These are phyloP conservation scores for Aspergillus campestris DNA, from an alignment of 495 filamentous ascomycete species.

Conservation along the genomic window DNA sequence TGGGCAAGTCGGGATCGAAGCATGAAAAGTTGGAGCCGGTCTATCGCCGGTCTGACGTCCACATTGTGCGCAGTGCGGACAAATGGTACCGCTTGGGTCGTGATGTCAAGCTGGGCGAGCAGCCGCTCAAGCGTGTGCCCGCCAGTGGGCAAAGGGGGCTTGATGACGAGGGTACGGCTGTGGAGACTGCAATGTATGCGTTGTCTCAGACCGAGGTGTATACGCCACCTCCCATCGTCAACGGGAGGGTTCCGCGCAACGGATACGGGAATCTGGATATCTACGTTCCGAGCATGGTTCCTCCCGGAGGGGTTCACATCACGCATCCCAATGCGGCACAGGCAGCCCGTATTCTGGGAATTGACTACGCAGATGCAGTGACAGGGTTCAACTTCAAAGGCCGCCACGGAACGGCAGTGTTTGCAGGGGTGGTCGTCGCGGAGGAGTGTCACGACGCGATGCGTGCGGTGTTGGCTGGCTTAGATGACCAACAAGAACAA, in stretches of 20 bases:
- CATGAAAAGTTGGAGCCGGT: conserved; percentile 51
- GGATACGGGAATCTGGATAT: conserved; percentile 83
- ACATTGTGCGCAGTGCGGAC: conserved; percentile 62
- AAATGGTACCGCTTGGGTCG: conserved; percentile 84
- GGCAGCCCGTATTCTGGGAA: conserved; percentile 66
- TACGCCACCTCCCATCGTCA: conserved; percentile 61
- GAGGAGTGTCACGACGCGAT: conserved; percentile 62
- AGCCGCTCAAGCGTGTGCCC: conserved; percentile 63
- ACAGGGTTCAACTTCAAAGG: conserved; percentile 84
- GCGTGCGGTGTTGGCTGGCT: conserved; percentile 51
- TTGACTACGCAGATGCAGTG: conserved; percentile 85
- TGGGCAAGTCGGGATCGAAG: conserved; percentile 53
- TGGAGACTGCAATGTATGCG: conserved; percentile 54
- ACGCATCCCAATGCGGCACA: conserved; percentile 54
- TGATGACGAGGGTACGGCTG: conserved; percentile 35
- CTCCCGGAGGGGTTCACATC: conserved; percentile 68
- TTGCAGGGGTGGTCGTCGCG: conserved; percentile 69
- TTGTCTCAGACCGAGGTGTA: conserved; percentile 70
- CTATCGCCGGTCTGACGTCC: conserved; percentile 74
- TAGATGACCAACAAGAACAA: conserved; percentile 53
- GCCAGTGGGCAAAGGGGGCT: conserved; percentile 31
- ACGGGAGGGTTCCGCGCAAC: conserved; percentile 76
- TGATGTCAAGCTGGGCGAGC: conserved; percentile 63
- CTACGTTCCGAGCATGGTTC: conserved; percentile 90
- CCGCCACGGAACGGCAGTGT: conserved; percentile 69